Evolutionary conservation across 331 rosid species (phyloP), one percentile per base, ranked within the genome.

Genomic region (Acacia concinna): DNA sequence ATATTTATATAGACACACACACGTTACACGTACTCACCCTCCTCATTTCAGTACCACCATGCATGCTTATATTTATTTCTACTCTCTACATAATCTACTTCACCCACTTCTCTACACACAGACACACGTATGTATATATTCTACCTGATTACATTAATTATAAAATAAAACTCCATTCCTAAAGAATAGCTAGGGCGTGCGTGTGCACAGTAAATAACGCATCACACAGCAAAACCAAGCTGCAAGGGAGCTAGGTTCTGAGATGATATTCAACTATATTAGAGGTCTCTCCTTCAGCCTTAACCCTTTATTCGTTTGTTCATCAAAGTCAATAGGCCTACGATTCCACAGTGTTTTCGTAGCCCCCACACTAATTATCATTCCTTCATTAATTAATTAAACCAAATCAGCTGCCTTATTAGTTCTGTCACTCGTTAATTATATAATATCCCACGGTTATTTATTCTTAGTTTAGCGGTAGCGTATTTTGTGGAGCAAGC

Each of bases 401-500:
- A 44, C 79, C 71, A 41, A 60, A 84, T 77, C 71, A 76, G 35
- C 30, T 47, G 51, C 44, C 81, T 38, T 35, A 64, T 46, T 41
- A 71, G 80, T 37, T 35, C 46, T 18, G 32, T 18, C 68, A 30
- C 27, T 5, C 28, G 14, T 28, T 62, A 79, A 73, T 38, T 11
- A 23, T 70, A 80, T 37, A 37, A 37, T 37, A 80, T 9, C 59
- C 54, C 54, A 68, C 67, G 40, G 85, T 35, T 4, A 78, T 40
- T 68, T 83, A 70, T 67, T 68, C 83, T 66, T 71, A 54, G 84
- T 78, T 76, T 67, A 34, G 47, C 76, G 77, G 73, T 79, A 66
- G 77, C 92, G 93, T 82, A 67, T 84, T 82, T 92, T 74, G 79
- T 87, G 93, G 84, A 52, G 67, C 3, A 81, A 63, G 83, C 94